phyloP scores from a whole-genome alignment of 1,284 basidiomycete species.

The Ceratobasidium theobromae region DNA sequence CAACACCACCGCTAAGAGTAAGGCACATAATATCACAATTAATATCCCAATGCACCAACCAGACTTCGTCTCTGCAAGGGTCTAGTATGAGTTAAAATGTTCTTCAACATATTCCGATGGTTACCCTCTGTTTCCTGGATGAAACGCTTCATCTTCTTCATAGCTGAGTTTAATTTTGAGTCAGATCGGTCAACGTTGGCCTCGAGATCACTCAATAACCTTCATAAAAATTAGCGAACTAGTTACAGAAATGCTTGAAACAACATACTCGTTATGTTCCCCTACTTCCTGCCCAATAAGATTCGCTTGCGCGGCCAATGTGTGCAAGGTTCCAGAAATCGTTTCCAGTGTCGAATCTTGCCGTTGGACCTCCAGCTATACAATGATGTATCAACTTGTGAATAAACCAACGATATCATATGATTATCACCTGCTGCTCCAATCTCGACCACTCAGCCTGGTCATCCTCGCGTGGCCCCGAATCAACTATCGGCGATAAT shows the following conservation, averaged over 20 bases:
- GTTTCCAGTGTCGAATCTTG: slow-evolving; percentile 85
- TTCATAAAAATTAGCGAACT: slow-evolving; percentile 41
- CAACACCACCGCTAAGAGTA: slow-evolving; percentile 55
- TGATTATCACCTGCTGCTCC: slow-evolving; percentile 70
- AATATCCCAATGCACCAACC: slow-evolving; percentile 66
- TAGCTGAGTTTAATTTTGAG: slow-evolving; percentile 66
- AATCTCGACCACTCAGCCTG: slow-evolving; percentile 76
- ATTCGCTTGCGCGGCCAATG: slow-evolving; percentile 82
- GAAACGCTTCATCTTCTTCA: slow-evolving; percentile 75
- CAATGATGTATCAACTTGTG: neutral
- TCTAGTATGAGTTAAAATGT: neutral
- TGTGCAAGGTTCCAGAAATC: slow-evolving; percentile 80
- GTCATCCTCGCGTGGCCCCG: slow-evolving; percentile 54
- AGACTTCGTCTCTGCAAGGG: slow-evolving; percentile 62
- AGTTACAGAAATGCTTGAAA: neutral
- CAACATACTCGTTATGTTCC: slow-evolving; percentile 81
- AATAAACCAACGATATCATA: neutral
- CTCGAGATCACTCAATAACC: slow-evolving; percentile 83
- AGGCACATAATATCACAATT: slow-evolving; percentile 52
- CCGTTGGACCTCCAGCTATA: slow-evolving; percentile 75
- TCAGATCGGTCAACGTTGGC: slow-evolving; percentile 72
- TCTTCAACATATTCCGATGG: slow-evolving; percentile 32
- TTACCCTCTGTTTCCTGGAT: slow-evolving; percentile 79
- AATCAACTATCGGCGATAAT: slow-evolving; percentile 35
- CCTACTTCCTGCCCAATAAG: slow-evolving; percentile 86